Conservation (phyloP, 2,329 filamentous ascomycete genomes). For the Botrytis pseudocinerea region DNA sequence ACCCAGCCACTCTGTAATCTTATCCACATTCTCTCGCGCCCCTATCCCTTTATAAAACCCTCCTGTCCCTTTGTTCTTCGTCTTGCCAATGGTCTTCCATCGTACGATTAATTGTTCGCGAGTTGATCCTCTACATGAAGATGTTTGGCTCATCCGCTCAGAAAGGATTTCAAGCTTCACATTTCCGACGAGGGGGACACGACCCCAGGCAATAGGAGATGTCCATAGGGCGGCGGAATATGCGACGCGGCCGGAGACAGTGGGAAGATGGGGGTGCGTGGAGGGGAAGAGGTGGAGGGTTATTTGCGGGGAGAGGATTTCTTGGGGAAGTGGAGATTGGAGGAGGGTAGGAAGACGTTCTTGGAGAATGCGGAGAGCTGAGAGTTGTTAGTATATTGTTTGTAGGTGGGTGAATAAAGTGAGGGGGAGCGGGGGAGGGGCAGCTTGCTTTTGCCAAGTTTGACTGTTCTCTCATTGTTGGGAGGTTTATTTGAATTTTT, state of each 20-base stretch:
- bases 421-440: constrained; percentile 1
- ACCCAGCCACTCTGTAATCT: constrained; percentile 51
- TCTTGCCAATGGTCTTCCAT: constrained; percentile 72
- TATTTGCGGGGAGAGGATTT: constrained; percentile 75
- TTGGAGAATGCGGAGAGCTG: constrained; percentile 65
- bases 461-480: constrained; percentile 58
- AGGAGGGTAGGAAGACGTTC: constrained; percentile 66
- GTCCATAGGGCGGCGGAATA: constrained; percentile 96
- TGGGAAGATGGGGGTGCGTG: constrained; percentile 84
- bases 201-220: constrained; percentile 92
- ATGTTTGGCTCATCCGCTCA: constrained; percentile 67
- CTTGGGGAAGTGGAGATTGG: constrained; percentile 67
- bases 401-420: neutral
- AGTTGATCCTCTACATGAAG: constrained; percentile 34
- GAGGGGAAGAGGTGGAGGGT: constrained; percentile 69
- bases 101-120: constrained; percentile 86
- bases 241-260: constrained; percentile 84
- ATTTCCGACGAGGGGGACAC: constrained; percentile 86
- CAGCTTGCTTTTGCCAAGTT: constrained; percentile 45
- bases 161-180: constrained; percentile 84
- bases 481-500: constrained; percentile 29
- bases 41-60: constrained; percentile 47
- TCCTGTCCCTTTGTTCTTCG: constrained; percentile 44
- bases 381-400: constrained; percentile 24
- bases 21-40: constrained; percentile 51